Base-by-base conservation (phyloP, 2,329 filamentous ascomycete genomes). In the Lachnellula hyalina region DNA sequence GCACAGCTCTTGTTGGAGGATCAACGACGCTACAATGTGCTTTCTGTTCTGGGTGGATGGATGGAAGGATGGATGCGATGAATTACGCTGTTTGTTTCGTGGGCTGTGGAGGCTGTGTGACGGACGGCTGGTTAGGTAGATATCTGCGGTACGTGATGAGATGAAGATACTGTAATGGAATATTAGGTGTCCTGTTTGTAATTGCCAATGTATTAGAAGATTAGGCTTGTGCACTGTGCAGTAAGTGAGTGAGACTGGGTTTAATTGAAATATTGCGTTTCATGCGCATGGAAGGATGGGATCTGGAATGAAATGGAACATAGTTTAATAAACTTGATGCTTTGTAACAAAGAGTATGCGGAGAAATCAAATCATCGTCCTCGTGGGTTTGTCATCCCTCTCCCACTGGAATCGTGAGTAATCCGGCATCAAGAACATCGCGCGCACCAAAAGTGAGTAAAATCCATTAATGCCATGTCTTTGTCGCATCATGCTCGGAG, bases 41-140 rank as follows among this genome's bases (percentile, higher is more conserved):
- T 32, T 32, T 11, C 28, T 32, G 8, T 32, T 32, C 28, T 32
- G 28, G 28, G 28, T n/a, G n/a, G 8, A 11, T 11, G 8, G 28
- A 8, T 8, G 25, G 25, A 28, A 5, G 25, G 25, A 28, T 28
- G 28, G 28, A 11, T 32, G 28, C 28, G 28, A 32, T 11, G 28
- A 32, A 11, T 11, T 32, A 32, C 28, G 9, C 9, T 32, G 28
- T 32, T 32, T 32, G 28, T 32, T 32, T 49, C 25, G 25, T 38
- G 21, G 38, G 45, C 46, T 5, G 46, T 34, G 51, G 35, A 48
- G 47, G 51, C 36, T 45, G 48, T 50, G 36, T 40, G 36, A 32
- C 28, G 34, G 6, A 32, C 28, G 34, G 6, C 23, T 49, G 41
- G n/a, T 19, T 34, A 44, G 32, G 38, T 19, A 21, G 21, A 21